Evolutionary conservation across 2,329 filamentous ascomycete species (phyloP).

Genomic region (Fusarium fracticaudum): DNA sequence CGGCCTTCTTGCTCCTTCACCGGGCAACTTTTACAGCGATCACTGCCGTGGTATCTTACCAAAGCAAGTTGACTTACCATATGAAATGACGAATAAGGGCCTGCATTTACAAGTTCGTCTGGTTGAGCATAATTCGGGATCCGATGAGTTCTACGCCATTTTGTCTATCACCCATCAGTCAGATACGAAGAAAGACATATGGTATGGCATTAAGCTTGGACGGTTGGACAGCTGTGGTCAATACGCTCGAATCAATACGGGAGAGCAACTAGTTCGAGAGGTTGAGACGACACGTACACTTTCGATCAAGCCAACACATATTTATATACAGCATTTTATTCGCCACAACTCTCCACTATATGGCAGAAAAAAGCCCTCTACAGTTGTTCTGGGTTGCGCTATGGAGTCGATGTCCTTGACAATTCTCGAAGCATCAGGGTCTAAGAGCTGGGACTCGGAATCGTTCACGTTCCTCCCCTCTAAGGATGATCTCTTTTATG

Average conservation of each 20-base stretch:
- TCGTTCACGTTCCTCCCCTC: background rate
- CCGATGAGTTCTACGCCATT: conserved; percentile 5
- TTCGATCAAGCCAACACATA: background rate
- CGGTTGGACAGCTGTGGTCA: background rate
- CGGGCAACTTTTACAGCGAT: background rate
- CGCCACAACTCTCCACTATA: background rate
- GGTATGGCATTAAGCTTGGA: conserved; percentile 3
- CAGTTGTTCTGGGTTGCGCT: background rate
- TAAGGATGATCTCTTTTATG: background rate
- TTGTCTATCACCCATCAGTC: background rate
- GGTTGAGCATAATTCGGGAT: background rate
- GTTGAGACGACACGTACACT: background rate
- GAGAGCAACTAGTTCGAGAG: background rate
- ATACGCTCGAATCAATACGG: conserved; percentile 2
- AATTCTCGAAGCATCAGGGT: background rate
- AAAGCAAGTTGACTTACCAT: background rate
- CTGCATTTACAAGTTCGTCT: background rate
- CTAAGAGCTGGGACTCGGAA: background rate
- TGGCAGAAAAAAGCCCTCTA: background rate
- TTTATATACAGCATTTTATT: conserved; percentile 8
- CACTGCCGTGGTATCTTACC: background rate
- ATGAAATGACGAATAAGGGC: conserved; percentile 18
- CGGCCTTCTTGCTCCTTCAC: conserved; percentile 12
- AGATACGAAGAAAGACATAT: background rate
- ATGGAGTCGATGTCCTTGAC: background rate